Evolutionary conservation across 176 grass and related monocot species (phyloP).

Genomic region (Juncus effusus): DNA sequence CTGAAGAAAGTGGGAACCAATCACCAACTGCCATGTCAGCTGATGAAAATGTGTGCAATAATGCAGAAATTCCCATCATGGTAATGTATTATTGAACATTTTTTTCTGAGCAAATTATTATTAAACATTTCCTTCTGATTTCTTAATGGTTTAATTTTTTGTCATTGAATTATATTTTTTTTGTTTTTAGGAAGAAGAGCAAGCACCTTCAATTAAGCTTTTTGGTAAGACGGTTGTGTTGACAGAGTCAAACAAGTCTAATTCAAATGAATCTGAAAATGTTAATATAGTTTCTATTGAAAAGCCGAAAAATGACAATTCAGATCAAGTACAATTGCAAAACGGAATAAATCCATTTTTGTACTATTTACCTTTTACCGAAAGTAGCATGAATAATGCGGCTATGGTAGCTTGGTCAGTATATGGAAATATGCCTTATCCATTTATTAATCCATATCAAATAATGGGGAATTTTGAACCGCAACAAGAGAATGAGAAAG

Average conservation of each 20-base stretch:
- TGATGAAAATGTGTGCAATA: not conserved
- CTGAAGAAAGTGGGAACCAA: constrained; percentile 22
- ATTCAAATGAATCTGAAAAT: constrained; percentile 4
- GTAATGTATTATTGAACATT: not conserved
- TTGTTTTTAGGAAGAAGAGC: constrained; percentile 35
- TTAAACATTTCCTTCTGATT: not conserved
- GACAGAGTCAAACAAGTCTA: constrained; percentile 34
- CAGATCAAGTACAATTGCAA: constrained; percentile 7
- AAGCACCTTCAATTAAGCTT: constrained; percentile 64
- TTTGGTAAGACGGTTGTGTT: constrained; percentile 86
- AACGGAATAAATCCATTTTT: constrained; percentile 15
- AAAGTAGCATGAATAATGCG: not conserved
- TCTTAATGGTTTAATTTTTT: not conserved
- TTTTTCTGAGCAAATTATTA: not conserved
- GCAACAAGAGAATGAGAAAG: constrained; percentile 17
- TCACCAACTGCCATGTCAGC: constrained; percentile 24
- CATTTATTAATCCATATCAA: constrained; percentile 7
- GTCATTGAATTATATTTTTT: constrained; percentile 28
- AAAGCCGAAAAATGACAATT: constrained; percentile 1
- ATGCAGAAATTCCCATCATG: constrained; percentile 5
- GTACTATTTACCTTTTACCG: constrained; percentile 20
- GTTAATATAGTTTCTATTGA: too few relatives aligned
- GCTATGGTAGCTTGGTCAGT: constrained; percentile 4
- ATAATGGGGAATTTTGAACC: constrained; percentile 15
- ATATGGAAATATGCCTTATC: constrained; percentile 19